Evolutionary conservation across 1,139 yeast species (phyloP).

Genomic region (Tardiomyces blankii): DNA sequence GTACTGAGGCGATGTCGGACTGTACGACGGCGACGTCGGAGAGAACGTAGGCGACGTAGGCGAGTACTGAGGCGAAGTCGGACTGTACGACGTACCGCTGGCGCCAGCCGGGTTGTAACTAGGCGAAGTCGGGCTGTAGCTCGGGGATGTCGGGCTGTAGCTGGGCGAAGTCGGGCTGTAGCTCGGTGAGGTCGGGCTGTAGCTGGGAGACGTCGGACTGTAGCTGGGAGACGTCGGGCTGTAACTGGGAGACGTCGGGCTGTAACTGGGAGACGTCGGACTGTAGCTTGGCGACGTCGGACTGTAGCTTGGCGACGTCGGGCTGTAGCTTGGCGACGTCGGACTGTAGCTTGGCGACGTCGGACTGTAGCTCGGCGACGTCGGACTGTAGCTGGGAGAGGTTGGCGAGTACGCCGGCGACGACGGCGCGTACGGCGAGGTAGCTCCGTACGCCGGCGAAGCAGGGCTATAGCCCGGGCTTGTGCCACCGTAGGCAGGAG

Average conservation of each 20-base stretch:
- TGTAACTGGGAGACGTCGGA: constrained; percentile 44
- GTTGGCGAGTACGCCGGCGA: constrained; percentile 61
- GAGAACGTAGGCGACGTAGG: constrained; percentile 65
- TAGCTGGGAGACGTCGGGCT: constrained; percentile 65
- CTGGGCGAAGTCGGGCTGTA: constrained; percentile 63
- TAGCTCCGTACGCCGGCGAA: constrained; percentile 50
- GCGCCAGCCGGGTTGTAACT: constrained; percentile 14
- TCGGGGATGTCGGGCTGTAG: constrained; percentile 60
- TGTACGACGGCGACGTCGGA: constrained; percentile 52
- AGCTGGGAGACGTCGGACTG: constrained; percentile 55
- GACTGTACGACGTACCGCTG: constrained; percentile 66
- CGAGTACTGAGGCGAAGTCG: constrained; percentile 58
- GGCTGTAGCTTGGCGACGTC: constrained; percentile 50
- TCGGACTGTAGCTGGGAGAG: constrained; percentile 39
- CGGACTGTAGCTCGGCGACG: constrained; percentile 64
- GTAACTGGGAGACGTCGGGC: constrained; percentile 58
- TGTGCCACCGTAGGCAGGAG: constrained; percentile 47
- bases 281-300: constrained; percentile 11
- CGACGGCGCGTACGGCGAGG: constrained; percentile 48
- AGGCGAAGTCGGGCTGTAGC: constrained; percentile 41
- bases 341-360: constrained; percentile 65
- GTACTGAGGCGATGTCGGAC: constrained; percentile 63
- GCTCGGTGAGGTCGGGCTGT: constrained; percentile 57
- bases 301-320: constrained; percentile 54
- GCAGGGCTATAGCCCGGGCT: constrained; percentile 62